Evolutionary conservation across 225 moss, liverwort and hornwort species (phyloP).

Genomic region (Straminergon stramineum): DNA sequence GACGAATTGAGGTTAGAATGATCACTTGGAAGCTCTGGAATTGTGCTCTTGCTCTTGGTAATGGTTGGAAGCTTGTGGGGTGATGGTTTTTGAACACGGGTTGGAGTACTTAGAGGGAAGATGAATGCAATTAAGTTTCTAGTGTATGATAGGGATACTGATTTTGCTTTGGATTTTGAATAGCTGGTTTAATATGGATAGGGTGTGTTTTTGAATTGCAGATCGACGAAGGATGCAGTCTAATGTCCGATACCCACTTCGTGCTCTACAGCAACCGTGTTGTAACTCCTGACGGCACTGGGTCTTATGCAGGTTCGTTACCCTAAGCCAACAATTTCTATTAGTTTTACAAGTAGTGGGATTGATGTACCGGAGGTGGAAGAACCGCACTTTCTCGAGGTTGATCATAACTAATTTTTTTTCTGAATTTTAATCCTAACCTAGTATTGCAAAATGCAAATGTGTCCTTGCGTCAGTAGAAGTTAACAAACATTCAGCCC

Average conservation of each 20-base stretch:
- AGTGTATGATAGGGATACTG: not conserved
- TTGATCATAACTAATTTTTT: not conserved
- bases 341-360: not conserved
- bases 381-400: not conserved
- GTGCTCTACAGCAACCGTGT: conserved; percentile 92
- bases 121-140: not conserved
- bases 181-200: not conserved
- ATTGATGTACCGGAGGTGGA: not conserved
- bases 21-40: not conserved
- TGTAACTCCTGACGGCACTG: conserved; percentile 67
- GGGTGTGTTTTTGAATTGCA: conserved; percentile 12
- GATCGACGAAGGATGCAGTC: conserved; percentile 62
- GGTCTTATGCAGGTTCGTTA: conserved; percentile 55
- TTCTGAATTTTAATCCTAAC: not conserved
- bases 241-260: conserved; percentile 57
- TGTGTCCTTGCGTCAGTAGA: not conserved
- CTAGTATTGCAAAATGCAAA: not conserved
- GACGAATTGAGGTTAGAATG: not conserved
- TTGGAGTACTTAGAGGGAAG: not conserved
- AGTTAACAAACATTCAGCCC: not conserved
- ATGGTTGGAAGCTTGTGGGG: not conserved
- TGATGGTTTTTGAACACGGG: not conserved
- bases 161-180: not conserved
- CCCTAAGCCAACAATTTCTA: not conserved
- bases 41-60: not conserved